Evolutionary conservation across 192 early-diverging fungal genomes (phyloP).

Genomic region (Podila clonocystis): DNA sequence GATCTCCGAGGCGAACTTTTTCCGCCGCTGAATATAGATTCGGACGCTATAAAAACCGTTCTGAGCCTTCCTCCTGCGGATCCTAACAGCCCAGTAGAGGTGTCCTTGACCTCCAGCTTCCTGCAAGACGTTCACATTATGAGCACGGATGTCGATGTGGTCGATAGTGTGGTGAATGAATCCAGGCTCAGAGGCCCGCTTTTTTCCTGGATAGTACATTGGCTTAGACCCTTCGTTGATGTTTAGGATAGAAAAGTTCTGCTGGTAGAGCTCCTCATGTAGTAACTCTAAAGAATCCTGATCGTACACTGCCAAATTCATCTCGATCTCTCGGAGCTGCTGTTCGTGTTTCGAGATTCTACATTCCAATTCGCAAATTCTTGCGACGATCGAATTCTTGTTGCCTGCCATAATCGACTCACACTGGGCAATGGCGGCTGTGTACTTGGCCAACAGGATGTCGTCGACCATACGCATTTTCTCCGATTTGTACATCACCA

Average conservation of each 20-base stretch:
- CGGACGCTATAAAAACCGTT: neutral
- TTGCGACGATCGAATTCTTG: too few species aligned
- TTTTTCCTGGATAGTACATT: neutral
- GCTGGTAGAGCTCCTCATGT: neutral
- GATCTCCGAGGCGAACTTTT: neutral
- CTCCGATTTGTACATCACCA: neutral
- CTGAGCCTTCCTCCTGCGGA: neutral
- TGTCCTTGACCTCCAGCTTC: neutral
- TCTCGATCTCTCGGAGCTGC: too few species aligned
- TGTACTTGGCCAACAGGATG: too few species aligned
- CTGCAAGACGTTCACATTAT: neutral
- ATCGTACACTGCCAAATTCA: too few species aligned
- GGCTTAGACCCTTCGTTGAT: neutral
- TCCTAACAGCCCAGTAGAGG: neutral
- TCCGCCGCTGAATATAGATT: neutral
- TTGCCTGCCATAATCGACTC: too few species aligned
- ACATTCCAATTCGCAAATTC: too few species aligned
- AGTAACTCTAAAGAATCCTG: neutral
- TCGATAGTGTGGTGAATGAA: neutral
- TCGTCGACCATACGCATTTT: neutral
- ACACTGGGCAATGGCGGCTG: too few species aligned
- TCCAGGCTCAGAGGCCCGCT: neutral
- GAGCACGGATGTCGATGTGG: neutral
- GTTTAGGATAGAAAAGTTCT: neutral
- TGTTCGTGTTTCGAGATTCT: too few species aligned